Conservation (phyloP, 495 filamentous ascomycete genomes). For the Recurvomyces mirabilis region DNA sequence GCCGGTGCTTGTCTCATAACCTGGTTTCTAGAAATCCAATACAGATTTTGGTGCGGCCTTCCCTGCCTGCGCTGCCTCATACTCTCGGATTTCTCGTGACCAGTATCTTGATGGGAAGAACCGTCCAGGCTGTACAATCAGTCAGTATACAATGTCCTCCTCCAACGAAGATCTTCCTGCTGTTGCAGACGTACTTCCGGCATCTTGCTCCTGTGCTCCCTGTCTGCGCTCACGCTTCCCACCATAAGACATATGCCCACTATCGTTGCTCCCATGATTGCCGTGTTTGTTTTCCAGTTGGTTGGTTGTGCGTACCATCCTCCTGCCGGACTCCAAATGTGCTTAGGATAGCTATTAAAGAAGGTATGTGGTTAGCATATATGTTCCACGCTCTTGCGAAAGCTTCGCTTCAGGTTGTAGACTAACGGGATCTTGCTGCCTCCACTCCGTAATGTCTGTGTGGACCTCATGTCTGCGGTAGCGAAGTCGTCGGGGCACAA, state of each 20-base stretch:
- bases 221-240: constrained; percentile 74
- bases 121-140: constrained; percentile 42
- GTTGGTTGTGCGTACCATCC: constrained; percentile 90
- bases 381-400: background rate
- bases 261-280: constrained; percentile 62
- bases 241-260: constrained; percentile 60
- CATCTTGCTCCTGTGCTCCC: constrained; percentile 69
- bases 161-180: background rate
- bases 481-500: background rate
- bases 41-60: too few relatives aligned
- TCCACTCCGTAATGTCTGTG: constrained; percentile 29
- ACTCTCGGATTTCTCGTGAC: constrained; percentile 82
- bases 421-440: constrained; percentile 88
- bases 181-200: constrained; percentile 44
- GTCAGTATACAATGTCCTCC: background rate
- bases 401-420: constrained; percentile 15
- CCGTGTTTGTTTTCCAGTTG: constrained; percentile 94
- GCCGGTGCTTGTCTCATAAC: too few relatives aligned
- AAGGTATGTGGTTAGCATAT: background rate
- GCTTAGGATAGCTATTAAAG: constrained; percentile 14
- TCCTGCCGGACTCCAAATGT: constrained; percentile 97
- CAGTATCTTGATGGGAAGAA: constrained; percentile 97
- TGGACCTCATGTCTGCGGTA: constrained; percentile 9
- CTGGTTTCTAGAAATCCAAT: too few relatives aligned
- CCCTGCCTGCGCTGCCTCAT: constrained; percentile 53